phyloP scores from a whole-genome alignment of 805 yeast genomes.

The Metschnikowia vanudenii region DNA sequence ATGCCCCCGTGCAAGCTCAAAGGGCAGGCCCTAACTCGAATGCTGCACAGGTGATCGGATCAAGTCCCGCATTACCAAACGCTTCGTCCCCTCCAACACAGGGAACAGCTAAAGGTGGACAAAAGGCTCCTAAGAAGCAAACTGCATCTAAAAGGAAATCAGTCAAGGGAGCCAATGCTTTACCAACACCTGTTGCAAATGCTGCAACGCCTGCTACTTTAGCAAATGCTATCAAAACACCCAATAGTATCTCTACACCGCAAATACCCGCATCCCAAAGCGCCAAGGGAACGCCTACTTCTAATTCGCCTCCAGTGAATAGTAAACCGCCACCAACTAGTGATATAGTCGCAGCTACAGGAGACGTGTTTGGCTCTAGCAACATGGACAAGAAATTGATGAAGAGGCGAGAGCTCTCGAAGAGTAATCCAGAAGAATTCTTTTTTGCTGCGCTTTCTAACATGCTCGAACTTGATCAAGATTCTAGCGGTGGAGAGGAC shows the following conservation, averaged over 20 bases:
- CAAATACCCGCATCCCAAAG: constrained; percentile 37
- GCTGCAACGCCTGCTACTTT: constrained; percentile 40
- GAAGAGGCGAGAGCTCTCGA: constrained; percentile 46
- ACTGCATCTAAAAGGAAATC: constrained; percentile 15
- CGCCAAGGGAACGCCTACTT: constrained; percentile 42
- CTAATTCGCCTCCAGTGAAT: constrained; percentile 30
- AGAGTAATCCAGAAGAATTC: constrained; percentile 46
- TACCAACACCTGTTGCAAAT: constrained; percentile 36
- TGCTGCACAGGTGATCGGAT: constrained; percentile 7
- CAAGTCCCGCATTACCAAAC: constrained; percentile 16
- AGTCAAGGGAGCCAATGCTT: constrained; percentile 23
- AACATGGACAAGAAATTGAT: constrained; percentile 42
- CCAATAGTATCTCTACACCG: constrained; percentile 44
- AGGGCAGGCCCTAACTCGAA: constrained; percentile 8
- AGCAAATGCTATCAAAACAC: constrained; percentile 42
- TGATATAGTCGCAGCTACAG: constrained; percentile 15
- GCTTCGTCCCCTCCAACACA: constrained; percentile 12
- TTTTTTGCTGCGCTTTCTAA: constrained; percentile 53
- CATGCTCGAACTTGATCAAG: constrained; percentile 37
- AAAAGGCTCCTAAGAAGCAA: constrained; percentile 16
- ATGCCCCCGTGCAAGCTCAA: constrained; percentile 8
- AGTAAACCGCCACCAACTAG: background rate
- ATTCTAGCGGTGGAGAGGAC: constrained; percentile 28
- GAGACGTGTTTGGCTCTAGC: constrained; percentile 25
- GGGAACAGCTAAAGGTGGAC: constrained; percentile 22